Evolutionary conservation across 768 basidiomycete genomes (phyloP), one percentile per base, ranked within the genome.

Genomic region (Mycena maculata): DNA sequence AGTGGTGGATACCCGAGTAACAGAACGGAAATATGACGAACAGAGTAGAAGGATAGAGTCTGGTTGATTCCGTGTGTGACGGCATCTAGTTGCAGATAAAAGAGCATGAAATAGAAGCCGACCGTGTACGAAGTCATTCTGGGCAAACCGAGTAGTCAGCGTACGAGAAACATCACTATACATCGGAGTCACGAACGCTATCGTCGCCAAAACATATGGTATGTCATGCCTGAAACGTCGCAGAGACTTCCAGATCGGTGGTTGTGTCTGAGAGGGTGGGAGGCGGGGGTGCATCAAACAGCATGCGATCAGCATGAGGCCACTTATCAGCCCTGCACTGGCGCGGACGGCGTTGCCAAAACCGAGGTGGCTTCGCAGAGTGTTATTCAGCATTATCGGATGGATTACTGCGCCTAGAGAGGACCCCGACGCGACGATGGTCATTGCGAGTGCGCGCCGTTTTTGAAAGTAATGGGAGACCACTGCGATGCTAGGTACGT

Each of bases 301-400:
- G 68, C 81, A 79, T 0, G 82, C 83, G 48, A 83, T 70, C 31
- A 81, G 30, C 55, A 87, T 71, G 13, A 82, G 67, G 3, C 73
- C 84, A 12, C 78, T 73, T 36, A 82, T 70, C 31, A 87, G 67
- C 41, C 70, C 79, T 0, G 82, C 84, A 58, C 78, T 83, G 20
- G 77, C 79, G 7, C 84, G 79, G 30, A 81, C 80, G 20, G 80
- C 80, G 28, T 78, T 80, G 20, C 20, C 33, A 36, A 36, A 36
- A 6, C 33, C 33, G 8, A 42, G 16, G 41, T 42, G 41, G 16
- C 41, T 42, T 18, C 41, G 41, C 4, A 42, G 41, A 4, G 41
- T 42, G 16, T 42, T 42, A 16, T 20, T 42, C 5, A 13, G 41
- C 41, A 42, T 42, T 7, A 42, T 20, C 5, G 41, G 41, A 18